phyloP scores from a whole-genome alignment of 140 eudicot genomes.

The Stevia rebaudiana region DNA sequence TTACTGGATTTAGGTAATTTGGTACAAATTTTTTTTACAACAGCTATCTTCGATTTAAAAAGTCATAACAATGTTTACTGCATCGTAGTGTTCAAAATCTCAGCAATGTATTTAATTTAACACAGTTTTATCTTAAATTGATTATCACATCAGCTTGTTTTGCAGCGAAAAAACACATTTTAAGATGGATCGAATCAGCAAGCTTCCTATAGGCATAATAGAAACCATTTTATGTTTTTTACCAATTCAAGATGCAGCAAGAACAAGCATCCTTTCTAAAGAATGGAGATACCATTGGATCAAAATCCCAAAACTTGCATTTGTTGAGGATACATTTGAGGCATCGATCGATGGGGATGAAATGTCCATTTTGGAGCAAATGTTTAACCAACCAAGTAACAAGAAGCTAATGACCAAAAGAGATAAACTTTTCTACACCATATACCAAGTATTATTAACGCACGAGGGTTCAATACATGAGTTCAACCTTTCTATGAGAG shows the following conservation, averaged over 20 bases:
- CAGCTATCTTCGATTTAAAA: no score
- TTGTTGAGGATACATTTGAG: slow-evolving; percentile 8
- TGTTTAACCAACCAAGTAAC: neutral
- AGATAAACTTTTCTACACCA: neutral
- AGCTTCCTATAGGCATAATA: slow-evolving; percentile 13
- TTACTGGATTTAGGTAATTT: no score
- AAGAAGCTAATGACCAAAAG: neutral
- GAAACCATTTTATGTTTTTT: slow-evolving; percentile 19
- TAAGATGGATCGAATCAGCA: slow-evolving; percentile 17
- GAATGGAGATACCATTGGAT: slow-evolving; percentile 27
- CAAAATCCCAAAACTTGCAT: slow-evolving; percentile 16
- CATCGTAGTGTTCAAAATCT: no score
- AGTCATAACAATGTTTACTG: no score
- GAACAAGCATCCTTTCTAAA: slow-evolving; percentile 20
- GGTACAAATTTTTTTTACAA: no score
- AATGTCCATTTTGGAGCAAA: neutral
- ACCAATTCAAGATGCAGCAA: slow-evolving; percentile 22
- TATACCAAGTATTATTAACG: neutral
- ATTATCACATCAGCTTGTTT: no score
- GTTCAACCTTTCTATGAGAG: neutral
- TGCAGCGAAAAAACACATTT: neutral
- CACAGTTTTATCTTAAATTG: no score
- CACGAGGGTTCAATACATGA: slow-evolving; percentile 8
- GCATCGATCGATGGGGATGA: neutral
- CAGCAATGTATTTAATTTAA: no score